phyloP scores from a whole-genome alignment of 202 grass and related monocot species.

The Saccharum hybrid region DNA sequence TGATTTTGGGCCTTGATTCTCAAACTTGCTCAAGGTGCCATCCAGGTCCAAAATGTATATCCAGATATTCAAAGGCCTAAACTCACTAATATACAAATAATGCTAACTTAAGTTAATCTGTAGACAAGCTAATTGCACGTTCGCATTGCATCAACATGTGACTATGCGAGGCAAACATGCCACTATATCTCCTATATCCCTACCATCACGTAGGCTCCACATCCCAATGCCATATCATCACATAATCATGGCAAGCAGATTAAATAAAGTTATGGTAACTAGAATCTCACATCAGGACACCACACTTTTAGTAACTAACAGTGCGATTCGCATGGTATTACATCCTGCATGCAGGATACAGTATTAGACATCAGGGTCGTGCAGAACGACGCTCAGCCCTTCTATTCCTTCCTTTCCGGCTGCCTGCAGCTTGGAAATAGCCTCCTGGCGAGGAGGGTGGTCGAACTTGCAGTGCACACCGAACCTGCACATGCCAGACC shows the following conservation, averaged over 20 bases:
- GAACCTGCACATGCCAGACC: slow-evolving; percentile 76
- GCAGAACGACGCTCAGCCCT: background rate
- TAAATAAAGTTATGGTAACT: background rate
- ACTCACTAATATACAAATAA: background rate
- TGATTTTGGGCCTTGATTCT: too few relatives aligned
- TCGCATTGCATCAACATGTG: background rate
- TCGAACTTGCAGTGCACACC: slow-evolving; percentile 79
- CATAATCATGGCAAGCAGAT: background rate
- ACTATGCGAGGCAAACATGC: background rate
- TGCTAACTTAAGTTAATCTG: background rate
- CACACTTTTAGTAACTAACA: background rate
- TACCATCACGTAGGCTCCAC: background rate
- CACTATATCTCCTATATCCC: background rate
- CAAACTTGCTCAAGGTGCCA: background rate
- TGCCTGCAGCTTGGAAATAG: slow-evolving; percentile 61
- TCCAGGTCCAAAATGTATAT: background rate
- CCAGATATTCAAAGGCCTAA: background rate
- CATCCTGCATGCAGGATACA: background rate
- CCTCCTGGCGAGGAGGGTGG: slow-evolving; percentile 72
- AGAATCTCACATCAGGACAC: background rate
- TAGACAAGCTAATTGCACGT: background rate
- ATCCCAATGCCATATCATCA: background rate
- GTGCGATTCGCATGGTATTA: background rate
- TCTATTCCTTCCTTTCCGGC: slow-evolving; percentile 10
- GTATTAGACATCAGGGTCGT: background rate